Percentiles rank a stretch among this genome's conserved stretches.
Evolutionary conservation across 1,284 basidiomycete species (phyloP).

Genomic region (Ceratobasidium theobromae): DNA sequence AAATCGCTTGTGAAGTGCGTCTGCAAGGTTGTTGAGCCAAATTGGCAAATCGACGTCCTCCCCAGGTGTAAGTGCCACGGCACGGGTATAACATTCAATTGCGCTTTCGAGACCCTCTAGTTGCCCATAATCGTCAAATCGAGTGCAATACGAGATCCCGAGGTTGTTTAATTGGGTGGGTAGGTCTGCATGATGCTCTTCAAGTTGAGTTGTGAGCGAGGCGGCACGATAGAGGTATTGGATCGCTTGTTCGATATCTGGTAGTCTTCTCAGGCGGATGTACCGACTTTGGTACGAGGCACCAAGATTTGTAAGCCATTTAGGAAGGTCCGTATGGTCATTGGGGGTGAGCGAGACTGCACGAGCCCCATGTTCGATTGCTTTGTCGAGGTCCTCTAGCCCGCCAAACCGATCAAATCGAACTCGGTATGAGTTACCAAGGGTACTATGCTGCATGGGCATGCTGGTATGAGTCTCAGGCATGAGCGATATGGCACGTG

Average conservation of each 20-base stretch:
- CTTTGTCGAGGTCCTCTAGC: not conserved
- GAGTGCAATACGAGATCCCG: not conserved
- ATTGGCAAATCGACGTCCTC: not conserved
- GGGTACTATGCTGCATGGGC: not conserved
- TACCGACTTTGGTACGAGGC: too few relatives aligned
- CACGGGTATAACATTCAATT: not conserved
- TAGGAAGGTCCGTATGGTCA: too few relatives aligned
- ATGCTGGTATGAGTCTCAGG: not conserved
- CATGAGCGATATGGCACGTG: not conserved
- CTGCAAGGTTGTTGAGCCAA: slow-evolving; percentile 12
- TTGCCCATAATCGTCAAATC: not conserved
- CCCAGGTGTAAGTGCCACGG: not conserved
- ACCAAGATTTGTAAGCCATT: too few relatives aligned
- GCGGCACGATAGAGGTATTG: too few relatives aligned
- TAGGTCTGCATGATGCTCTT: not conserved
- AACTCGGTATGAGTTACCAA: not conserved
- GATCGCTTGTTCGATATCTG: too few relatives aligned
- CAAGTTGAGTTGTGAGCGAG: too few relatives aligned
- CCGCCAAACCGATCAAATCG: not conserved
- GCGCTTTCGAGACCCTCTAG: not conserved
- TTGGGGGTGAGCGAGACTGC: too few relatives aligned
- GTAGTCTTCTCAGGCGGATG: too few relatives aligned
- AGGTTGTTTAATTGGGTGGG: not conserved
- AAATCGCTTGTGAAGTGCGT: not conserved
- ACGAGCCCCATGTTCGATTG: not conserved